Evolutionary conservation across 2,329 filamentous ascomycete genomes (phyloP), one percentile per base, ranked within the genome.

Genomic region (Ceratocystis cubensis): DNA sequence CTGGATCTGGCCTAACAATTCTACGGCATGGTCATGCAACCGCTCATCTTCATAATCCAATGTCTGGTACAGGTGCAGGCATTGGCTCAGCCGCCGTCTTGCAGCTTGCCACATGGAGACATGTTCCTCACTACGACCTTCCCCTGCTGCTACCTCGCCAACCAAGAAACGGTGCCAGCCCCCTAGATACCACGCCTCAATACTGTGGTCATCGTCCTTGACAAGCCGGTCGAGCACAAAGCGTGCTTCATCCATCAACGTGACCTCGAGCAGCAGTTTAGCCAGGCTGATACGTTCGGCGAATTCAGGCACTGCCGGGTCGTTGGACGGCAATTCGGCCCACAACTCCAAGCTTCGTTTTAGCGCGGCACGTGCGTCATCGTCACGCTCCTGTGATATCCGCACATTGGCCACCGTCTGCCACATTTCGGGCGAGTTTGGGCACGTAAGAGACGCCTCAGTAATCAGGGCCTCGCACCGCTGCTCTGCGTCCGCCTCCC

Each of bases 121-220:
- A 68, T 69, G 69, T 28, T 69, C 70, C 10, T 66, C 65, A 22
- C 48, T 64, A 30, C 66, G 69, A 28, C 73, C 80, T 17, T 50
- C 64, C 37, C 50, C 61, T 77, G 71, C 76, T 73, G 65, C 72
- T 46, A 20, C 65, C 74, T 89, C 83, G 10, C 88, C 89, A 69
- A 88, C 79, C 67, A 96, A 82, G 74, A 91, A 90, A 70, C 95
- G 81, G 71, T 91, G 92, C 89, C 93, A 97, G 3, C 94, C 95
- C 56, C 94, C 94, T 4, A 99, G 81, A 77, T 99, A 99, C 91
- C 92, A 96, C 20, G 90, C 88, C 76, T 99, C 94, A 22, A 99
- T 89, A 74, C 93, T 96, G 73, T 88, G 83, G 73, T 99, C 95
- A 71, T 99, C 93, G 74, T 99, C 94, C 45, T 83, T 80, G 48